Percentiles rank a stretch among this genome's conserved stretches.
These are phyloP conservation scores for Kurtzmaniella quercitrusa DNA, from an alignment of 1,139 yeast genomes.

Conservation along the genomic window DNA sequence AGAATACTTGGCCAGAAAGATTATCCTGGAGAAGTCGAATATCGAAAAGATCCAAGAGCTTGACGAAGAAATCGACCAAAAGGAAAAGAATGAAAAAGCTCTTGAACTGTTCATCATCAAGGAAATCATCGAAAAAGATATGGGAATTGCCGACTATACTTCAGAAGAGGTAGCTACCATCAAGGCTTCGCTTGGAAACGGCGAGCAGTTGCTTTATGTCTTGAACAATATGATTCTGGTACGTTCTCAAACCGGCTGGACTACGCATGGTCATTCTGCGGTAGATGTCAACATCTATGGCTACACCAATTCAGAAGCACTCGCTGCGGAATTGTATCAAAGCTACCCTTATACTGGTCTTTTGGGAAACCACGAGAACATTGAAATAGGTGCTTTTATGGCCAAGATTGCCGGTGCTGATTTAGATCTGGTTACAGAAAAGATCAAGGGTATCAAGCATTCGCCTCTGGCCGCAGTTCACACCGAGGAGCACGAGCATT, in stretches of 20 bases:
- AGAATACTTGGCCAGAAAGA: slow-evolving; percentile 49
- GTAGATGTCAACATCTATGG: slow-evolving; percentile 87
- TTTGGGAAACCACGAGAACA: slow-evolving; percentile 80
- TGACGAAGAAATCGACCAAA: slow-evolving; percentile 22
- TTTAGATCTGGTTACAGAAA: slow-evolving; percentile 46
- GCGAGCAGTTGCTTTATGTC: slow-evolving; percentile 30
- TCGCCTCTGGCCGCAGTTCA: slow-evolving; percentile 18
- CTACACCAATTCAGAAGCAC: slow-evolving; percentile 49
- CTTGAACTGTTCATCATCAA: slow-evolving; percentile 33
- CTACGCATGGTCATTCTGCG: slow-evolving; percentile 87
- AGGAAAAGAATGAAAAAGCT: slow-evolving; percentile 14
- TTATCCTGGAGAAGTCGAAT: slow-evolving; percentile 19
- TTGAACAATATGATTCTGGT: slow-evolving; percentile 59
- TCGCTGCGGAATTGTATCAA: slow-evolving; percentile 30
- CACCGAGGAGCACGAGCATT: slow-evolving; percentile 1
- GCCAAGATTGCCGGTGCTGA: slow-evolving; percentile 52
- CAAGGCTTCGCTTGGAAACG: slow-evolving; percentile 14
- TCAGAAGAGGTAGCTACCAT: slow-evolving; percentile 41
- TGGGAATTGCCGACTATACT: slow-evolving; percentile 57
- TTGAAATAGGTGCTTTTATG: slow-evolving; percentile 73
- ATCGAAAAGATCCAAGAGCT: slow-evolving; percentile 11
- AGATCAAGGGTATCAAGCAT: slow-evolving; percentile 43
- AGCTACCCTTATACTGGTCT: slow-evolving; percentile 39
- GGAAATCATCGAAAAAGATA: slow-evolving; percentile 49
- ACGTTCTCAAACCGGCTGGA: slow-evolving; percentile 81